Base-by-base conservation (phyloP, 2,329 filamentous ascomycete species). In the Aspergillus tamarii region DNA sequence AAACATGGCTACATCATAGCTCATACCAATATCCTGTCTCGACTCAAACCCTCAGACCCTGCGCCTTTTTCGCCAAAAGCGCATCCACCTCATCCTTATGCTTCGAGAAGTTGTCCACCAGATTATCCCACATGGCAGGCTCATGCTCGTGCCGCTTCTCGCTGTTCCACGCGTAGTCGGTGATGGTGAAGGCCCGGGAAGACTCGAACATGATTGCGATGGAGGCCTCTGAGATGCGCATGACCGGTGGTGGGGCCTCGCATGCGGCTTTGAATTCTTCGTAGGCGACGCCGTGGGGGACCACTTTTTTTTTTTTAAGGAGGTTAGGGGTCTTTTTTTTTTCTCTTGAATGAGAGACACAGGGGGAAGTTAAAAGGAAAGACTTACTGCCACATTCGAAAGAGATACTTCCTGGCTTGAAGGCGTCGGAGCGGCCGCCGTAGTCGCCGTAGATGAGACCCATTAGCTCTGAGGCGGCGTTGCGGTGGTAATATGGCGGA, bases 91-190 rank as follows among this genome's bases (percentile, higher is more conserved):
- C 82, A 30, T 83, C 77, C 23, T 77, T 74, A 66, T 84, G 79
- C 54, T 70, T 75, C 0, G 78, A 81, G 64, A 86, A 85, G 67
- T 85, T 84, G 68, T 85, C 84, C 1, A 86, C 82, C 10, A 86
- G 73, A 59, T 80, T 76, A 71, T 86, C 84, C 84, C 84, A 86
- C 84, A 85, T 83, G 67, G 79, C 82, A 1, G 80, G 80, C 59
- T 83, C 81, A 61, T 83, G 81, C 64, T 82, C 81, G 61, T 82
- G 77, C 59, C 78, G 78, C 66, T 83, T 75, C 8, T 66, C 56
- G 21, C 75, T 77, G 30, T 71, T 74, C 74, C 75, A 77, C 7
- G 75, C 74, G 52, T 71, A 77, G 9, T 77, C 75, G 0, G 75
- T 76, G 45, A 77, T 76, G 1, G 74, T 77, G 62, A 77, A 77